A percentile compares a stretch with the other conserved stretches of the same genome.
phyloP scores from a whole-genome alignment of 805 yeast species.

The Yamadazyma nakazawae region DNA sequence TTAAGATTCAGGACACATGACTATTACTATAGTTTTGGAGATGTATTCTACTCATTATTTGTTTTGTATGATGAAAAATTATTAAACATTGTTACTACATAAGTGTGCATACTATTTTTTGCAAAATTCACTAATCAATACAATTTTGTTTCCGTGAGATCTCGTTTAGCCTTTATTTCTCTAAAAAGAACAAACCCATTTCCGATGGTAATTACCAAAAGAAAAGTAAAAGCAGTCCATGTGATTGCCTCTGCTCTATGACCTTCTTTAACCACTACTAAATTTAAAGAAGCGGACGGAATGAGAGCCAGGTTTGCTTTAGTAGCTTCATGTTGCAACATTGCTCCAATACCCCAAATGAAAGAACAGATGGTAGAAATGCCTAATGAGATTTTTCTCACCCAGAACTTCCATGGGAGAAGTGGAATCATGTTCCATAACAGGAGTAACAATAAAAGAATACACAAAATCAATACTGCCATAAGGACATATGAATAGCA shows the following conservation, averaged over 20 bases:
- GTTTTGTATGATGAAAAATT: too few relatives aligned
- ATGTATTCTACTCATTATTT: too few relatives aligned
- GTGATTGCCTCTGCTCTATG: conserved; percentile 53
- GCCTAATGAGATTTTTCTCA: conserved; percentile 22
- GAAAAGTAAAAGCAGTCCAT: conserved; percentile 57
- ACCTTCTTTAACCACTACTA: conserved; percentile 45
- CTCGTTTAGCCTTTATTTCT: conserved; percentile 21
- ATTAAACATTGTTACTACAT: too few relatives aligned
- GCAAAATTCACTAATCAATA: background rate
- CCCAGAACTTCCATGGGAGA: conserved; percentile 39
- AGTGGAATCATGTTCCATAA: conserved; percentile 38
- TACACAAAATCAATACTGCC: conserved; percentile 43
- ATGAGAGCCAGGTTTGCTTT: conserved; percentile 43
- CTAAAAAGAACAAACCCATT: conserved; percentile 22
- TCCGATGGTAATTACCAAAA: conserved; percentile 38
- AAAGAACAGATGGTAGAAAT: conserved; percentile 37
- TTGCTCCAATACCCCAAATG: conserved; percentile 63
- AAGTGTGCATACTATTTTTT: background rate
- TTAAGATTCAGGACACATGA: too few relatives aligned
- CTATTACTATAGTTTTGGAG: too few relatives aligned
- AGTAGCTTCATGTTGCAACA: conserved; percentile 60
- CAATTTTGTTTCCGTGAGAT: background rate
- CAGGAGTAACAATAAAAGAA: conserved; percentile 41
- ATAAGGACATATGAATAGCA: conserved; percentile 56
- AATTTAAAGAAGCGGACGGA: conserved; percentile 48